Evolutionary conservation across 106 monocot genomes (phyloP), one percentile per base, ranked within the genome.

Genomic region (Phalaenopsis aphrodite): DNA sequence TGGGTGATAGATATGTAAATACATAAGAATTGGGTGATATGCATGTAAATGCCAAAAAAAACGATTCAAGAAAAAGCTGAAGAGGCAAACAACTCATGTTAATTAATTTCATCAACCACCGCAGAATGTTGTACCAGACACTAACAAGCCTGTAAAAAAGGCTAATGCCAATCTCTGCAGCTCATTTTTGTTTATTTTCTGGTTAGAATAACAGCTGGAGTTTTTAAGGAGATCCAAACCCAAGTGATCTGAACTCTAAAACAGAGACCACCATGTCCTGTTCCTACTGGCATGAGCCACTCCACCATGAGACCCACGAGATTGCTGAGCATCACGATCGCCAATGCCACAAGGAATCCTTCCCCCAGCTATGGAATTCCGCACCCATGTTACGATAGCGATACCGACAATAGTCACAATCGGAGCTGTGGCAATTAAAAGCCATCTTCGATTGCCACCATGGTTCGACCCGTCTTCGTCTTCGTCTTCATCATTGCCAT

Each of bases 221-320:
- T 9, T 2, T 52, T 12, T 12, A 12, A 52, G 52, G 11, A 12
- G 52, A 52, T 12, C 12, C 14, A 8, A 21, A 65, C 21, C 24
- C 30, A 30, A 30, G 30, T 30, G 30, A 30, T 30, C 64, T 24
- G 24, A 17, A 16, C 5, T 19, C 74, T 81, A 96, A 80, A 86
- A 88, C 8, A 90, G 55, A 41, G 82, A 82, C 89, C 89, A 98
- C 94, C 94, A 94, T 87, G 89, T 92, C 82, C 86, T 92, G 65
- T 65, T 87, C 55, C 85, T 76, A 41, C 56, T 75, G 8, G 11
- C 83, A 38, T 41, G 17, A 16, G 46, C 49, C 21, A 74, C 4
- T 39, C 67, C 75, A n/a, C 37, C 84, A 16, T 24, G 79, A 74
- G 84, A 78, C 23, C 82, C 75, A 21, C 52, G 43, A 43, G 69